Conservation (phyloP, 2,329 filamentous ascomycete genomes). For the Diplodia mutila region DNA sequence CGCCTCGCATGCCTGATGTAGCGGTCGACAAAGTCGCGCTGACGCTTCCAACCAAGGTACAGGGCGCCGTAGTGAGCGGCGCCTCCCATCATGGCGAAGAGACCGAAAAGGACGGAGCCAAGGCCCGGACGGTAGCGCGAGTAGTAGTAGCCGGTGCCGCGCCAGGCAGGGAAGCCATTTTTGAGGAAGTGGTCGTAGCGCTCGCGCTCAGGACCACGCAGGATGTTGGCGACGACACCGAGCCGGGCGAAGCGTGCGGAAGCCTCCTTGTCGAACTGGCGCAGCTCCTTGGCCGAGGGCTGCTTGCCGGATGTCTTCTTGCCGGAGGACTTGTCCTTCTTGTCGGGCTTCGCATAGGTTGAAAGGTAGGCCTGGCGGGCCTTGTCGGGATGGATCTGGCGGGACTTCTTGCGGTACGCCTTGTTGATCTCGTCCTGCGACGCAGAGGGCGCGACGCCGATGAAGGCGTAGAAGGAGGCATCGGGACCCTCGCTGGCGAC, state of each 20-base stretch:
- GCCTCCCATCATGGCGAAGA: constrained; percentile 83
- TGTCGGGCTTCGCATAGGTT: constrained; percentile 62
- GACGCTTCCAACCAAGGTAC: constrained; percentile 84
- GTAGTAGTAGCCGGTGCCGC: constrained; percentile 98
- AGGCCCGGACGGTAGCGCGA: constrained; percentile 88
- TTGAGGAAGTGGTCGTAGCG: constrained; percentile 93
- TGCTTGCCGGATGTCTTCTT: constrained; percentile 64
- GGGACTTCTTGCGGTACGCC: constrained; percentile 87
- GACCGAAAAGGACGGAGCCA: constrained; percentile 77
- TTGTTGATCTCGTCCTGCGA: constrained; percentile 88
- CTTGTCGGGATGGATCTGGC: constrained; percentile 90
- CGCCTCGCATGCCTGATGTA: constrained; percentile 89
- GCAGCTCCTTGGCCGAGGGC: constrained; percentile 74
- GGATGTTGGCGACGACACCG: constrained; percentile 81
- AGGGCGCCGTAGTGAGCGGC: constrained; percentile 84
- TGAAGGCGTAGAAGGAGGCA: constrained; percentile 90
- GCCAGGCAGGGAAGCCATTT: constrained; percentile 95
- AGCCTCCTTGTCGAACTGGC: constrained; percentile 77
- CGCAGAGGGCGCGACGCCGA: constrained; percentile 74
- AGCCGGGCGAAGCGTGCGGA: constrained; percentile 82
- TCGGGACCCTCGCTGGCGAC: constrained; percentile 72
- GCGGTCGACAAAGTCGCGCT: constrained; percentile 86
- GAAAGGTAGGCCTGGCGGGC: constrained; percentile 81
- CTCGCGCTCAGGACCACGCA: constrained; percentile 77
- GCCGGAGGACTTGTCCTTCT: constrained; percentile 49